These are phyloP conservation scores for Voacanga thouarsii DNA, from an alignment of 257 asterid species.

Conservation along the genomic window DNA sequence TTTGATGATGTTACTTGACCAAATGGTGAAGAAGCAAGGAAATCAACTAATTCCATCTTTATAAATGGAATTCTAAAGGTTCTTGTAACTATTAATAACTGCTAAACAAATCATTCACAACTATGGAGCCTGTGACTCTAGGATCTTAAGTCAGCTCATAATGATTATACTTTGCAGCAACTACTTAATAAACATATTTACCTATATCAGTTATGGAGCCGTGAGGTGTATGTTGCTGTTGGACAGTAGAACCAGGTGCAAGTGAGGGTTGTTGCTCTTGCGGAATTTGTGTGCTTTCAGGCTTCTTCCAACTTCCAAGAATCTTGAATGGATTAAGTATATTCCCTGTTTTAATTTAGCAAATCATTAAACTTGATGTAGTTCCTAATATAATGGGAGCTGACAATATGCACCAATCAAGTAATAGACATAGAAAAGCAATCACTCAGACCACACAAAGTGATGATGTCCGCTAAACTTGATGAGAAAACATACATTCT, in stretches of 20 bases:
- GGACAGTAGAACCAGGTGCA: not conserved
- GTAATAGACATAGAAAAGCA: not conserved
- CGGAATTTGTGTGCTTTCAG: not conserved
- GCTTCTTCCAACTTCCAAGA: constrained; percentile 9
- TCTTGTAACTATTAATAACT: not conserved
- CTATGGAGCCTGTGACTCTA: not conserved
- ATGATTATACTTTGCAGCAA: constrained; percentile 1
- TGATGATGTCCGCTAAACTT: not conserved
- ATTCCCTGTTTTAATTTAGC: constrained; percentile 32
- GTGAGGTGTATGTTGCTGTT: not conserved
- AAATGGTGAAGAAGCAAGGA: not conserved
- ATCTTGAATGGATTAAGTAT: constrained; percentile 35
- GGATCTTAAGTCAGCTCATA: not conserved
- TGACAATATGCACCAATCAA: not conserved
- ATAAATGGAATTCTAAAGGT: not conserved
- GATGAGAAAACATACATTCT: not conserved
- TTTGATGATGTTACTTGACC: too few species aligned
- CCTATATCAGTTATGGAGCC: not conserved
- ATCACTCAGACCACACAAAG: not conserved
- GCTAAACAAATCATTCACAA: not conserved
- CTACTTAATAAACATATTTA: not conserved
- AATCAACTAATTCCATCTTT: constrained; percentile 6
- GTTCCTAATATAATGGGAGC: too few species aligned
- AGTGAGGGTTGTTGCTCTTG: not conserved
- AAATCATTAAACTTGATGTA: not conserved